These are phyloP conservation scores for Adansonia digitata DNA, from an alignment of 345 rosid genomes.

Conservation along the genomic window DNA sequence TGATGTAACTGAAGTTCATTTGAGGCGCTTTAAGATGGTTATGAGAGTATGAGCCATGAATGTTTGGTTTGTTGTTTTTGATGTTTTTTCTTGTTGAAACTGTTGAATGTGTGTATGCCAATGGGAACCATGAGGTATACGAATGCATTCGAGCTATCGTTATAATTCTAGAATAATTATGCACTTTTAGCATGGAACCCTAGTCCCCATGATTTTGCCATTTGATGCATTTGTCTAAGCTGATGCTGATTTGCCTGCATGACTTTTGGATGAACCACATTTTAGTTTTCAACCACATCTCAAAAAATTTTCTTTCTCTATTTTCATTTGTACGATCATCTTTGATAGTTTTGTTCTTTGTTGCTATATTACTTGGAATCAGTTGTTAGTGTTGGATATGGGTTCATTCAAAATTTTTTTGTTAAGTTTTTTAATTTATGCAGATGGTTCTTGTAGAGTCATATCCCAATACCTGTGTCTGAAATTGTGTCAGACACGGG, in stretches of 20 bases:
- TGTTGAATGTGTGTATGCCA: slow-evolving; percentile 1
- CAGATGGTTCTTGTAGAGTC: too few relatives aligned
- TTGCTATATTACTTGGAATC: too few relatives aligned
- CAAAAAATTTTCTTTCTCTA: not conserved
- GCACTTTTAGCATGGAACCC: slow-evolving; percentile 1
- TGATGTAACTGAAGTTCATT: not conserved
- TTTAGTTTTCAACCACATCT: not conserved
- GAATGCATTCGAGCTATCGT: slow-evolving; percentile 3
- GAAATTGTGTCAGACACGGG: too few relatives aligned
- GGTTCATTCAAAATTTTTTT: too few relatives aligned
- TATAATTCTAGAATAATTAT: slow-evolving; percentile 13
- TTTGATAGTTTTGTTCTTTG: not conserved
- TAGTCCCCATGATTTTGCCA: not conserved
- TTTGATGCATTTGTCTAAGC: not conserved
- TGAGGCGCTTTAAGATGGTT: not conserved
- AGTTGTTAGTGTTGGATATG: too few relatives aligned
- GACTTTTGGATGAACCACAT: not conserved
- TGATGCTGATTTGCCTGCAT: not conserved
- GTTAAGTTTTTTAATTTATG: too few relatives aligned
- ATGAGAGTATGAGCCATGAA: not conserved
- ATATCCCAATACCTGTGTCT: too few relatives aligned
- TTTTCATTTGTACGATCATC: not conserved
- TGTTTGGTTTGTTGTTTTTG: slow-evolving; percentile 11
- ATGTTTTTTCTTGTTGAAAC: not conserved
- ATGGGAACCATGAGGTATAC: not conserved